Conservation (phyloP, 306 rosid genomes). For the Parietaria judaica region DNA sequence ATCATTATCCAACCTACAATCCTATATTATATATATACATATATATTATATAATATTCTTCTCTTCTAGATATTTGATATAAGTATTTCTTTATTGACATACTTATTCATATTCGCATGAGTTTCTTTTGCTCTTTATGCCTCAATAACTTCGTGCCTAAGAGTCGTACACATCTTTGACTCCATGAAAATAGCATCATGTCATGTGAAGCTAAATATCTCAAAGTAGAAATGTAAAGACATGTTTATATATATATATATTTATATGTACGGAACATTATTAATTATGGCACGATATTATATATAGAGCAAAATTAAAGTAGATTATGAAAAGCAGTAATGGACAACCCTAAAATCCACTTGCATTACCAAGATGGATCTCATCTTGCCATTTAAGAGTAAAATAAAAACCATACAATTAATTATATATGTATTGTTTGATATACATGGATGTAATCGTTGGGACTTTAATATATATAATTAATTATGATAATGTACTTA, state of each 20-base stretch:
- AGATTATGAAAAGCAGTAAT: neutral
- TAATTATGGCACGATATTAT: neutral
- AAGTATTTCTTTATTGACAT: no score
- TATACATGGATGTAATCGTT: no score
- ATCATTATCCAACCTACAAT: no score
- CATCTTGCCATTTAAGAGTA: neutral
- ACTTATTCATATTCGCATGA: no score
- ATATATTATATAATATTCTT: no score
- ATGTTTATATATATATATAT: neutral
- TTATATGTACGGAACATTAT: neutral
- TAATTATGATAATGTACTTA: neutral
- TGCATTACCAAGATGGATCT: slow-evolving; percentile 10
- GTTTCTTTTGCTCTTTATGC: neutral
- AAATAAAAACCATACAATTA: no score
- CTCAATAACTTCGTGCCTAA: slow-evolving; percentile 7
- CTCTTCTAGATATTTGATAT: neutral
- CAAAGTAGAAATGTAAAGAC: neutral
- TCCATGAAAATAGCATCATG: slow-evolving; percentile 8
- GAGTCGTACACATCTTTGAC: slow-evolving; percentile 10
- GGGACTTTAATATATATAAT: no score
- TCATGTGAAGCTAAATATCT: neutral
- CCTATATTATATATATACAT: no score
- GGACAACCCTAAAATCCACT: slow-evolving; percentile 9
- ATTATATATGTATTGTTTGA: no score
- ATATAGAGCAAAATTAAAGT: neutral